A percentile compares a stretch with the other conserved stretches of the same genome.
Conservation (phyloP, 768 basidiomycete species). For the Crepidotus variabilis region DNA sequence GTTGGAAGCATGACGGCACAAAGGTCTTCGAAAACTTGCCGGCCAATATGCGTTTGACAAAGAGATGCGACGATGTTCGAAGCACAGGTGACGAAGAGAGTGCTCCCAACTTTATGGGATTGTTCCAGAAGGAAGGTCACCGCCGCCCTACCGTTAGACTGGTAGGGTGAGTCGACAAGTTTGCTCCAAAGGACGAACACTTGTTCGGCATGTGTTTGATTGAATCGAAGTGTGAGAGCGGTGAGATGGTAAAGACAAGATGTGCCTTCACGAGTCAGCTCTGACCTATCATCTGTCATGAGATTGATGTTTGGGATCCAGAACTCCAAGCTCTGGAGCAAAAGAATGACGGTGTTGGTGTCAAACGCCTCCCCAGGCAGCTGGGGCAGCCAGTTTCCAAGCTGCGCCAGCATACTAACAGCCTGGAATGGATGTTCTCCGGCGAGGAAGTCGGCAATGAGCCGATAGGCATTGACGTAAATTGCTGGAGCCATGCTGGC, state of each 20-base stretch:
- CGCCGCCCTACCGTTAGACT: slow-evolving; percentile 74
- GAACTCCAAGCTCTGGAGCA: slow-evolving; percentile 76
- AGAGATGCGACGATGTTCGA: slow-evolving; percentile 82
- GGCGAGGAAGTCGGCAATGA: slow-evolving; percentile 75
- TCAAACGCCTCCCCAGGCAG: slow-evolving; percentile 48
- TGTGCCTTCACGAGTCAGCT: slow-evolving; percentile 55
- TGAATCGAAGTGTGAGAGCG: slow-evolving; percentile 75
- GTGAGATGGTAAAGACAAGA: slow-evolving; percentile 77
- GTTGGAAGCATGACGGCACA: slow-evolving; percentile 81
- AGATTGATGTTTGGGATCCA: slow-evolving; percentile 82
- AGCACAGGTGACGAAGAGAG: slow-evolving; percentile 73
- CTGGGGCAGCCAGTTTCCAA: slow-evolving; percentile 69
- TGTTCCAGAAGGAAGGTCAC: slow-evolving; percentile 85
- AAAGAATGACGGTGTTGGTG: slow-evolving; percentile 45
- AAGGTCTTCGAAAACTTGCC: slow-evolving; percentile 76
- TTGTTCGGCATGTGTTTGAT: slow-evolving; percentile 73
- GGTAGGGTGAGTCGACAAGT: slow-evolving; percentile 67
- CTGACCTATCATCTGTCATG: slow-evolving; percentile 53
- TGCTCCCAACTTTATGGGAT: slow-evolving; percentile 78
- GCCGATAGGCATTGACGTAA: slow-evolving; percentile 76
- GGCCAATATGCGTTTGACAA: slow-evolving; percentile 70
- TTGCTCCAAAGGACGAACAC: slow-evolving; percentile 76
- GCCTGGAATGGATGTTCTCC: slow-evolving; percentile 70
- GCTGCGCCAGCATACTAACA: slow-evolving; percentile 60
- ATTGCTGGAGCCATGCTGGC: slow-evolving; percentile 70